Percentiles rank a stretch among this genome's conserved stretches.
Conservation (phyloP, 1,139 yeast species). For the Geotrichum aggregatum region DNA sequence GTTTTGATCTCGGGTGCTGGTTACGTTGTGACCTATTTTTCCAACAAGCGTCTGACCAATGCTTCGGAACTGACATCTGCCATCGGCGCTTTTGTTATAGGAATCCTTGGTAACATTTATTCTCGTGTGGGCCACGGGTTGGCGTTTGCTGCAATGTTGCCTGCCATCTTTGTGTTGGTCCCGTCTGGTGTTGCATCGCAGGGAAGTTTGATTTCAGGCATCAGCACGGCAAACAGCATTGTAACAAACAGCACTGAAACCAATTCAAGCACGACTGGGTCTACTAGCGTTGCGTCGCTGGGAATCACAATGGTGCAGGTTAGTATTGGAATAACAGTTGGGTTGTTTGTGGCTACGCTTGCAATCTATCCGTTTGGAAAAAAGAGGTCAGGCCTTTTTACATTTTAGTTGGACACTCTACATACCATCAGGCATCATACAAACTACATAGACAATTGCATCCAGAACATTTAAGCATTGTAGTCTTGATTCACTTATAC, state of each 20-base stretch:
- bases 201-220: slow-evolving; percentile 75
- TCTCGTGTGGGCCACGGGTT: slow-evolving; percentile 83
- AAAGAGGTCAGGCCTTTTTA: slow-evolving; percentile 79
- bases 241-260: slow-evolving; percentile 43
- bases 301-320: slow-evolving; percentile 92
- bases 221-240: slow-evolving; percentile 66
- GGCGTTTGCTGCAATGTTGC: slow-evolving; percentile 93
- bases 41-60: slow-evolving; percentile 64
- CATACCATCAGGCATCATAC: too few relatives aligned
- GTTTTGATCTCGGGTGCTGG: slow-evolving; percentile 69
- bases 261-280: not conserved
- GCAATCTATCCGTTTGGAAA: slow-evolving; percentile 80
- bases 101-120: slow-evolving; percentile 82
- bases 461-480: too few relatives aligned
- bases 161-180: slow-evolving; percentile 90
- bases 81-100: slow-evolving; percentile 85
- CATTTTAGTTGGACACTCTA: slow-evolving; percentile 58
- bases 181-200: slow-evolving; percentile 94
- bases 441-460: too few relatives aligned
- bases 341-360: slow-evolving; percentile 84
- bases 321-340: slow-evolving; percentile 89
- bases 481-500: too few relatives aligned
- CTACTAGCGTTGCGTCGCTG: slow-evolving; percentile 34
- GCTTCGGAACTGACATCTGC: slow-evolving; percentile 85
- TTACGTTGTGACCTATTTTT: slow-evolving; percentile 75